Conservation (phyloP, 352 stramenopile species). For the Nothophytophthora sp. region DNA sequence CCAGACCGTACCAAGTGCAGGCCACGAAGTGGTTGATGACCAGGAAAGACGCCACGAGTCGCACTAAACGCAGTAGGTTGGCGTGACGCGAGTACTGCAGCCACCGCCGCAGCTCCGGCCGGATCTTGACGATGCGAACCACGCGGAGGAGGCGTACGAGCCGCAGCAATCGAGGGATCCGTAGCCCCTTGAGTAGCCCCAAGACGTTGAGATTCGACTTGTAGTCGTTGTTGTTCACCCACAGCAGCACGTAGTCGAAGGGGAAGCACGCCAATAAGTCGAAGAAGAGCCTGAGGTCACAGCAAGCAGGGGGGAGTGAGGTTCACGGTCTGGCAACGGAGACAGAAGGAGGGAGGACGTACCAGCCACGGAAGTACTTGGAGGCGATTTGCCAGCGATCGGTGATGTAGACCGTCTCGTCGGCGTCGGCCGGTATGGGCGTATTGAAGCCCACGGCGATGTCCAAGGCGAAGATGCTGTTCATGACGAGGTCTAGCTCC, state of each 20-base stretch:
- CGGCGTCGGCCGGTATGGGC: constrained; percentile 37
- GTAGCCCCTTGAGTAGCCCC: constrained; percentile 68
- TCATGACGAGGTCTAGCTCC: constrained; percentile 58
- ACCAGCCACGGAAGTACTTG: constrained; percentile 68
- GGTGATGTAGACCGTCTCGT: constrained; percentile 65
- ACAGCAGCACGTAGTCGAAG: constrained; percentile 66
- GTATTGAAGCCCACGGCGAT: constrained; percentile 82
- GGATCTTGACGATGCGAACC: constrained; percentile 74
- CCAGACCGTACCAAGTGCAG: constrained; percentile 72
- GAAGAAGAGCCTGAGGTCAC: constrained; percentile 59
- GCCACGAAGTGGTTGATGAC: constrained; percentile 81
- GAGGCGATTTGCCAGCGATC: constrained; percentile 53
- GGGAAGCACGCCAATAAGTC: constrained; percentile 77
- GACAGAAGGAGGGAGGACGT: too few species aligned
- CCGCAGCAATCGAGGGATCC: constrained; percentile 64
- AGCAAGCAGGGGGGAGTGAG: not conserved
- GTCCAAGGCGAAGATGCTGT: constrained; percentile 65
- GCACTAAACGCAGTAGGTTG: constrained; percentile 70
- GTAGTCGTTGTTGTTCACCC: constrained; percentile 51
- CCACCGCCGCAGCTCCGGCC: constrained; percentile 74
- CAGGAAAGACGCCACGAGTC: constrained; percentile 66
- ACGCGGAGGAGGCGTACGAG: constrained; percentile 68
- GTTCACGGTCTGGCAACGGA: too few species aligned
- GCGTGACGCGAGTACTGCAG: constrained; percentile 81
- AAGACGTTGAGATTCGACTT: constrained; percentile 63